A percentile compares a stretch with the other conserved stretches of the same genome.
Conservation (phyloP, 2,329 filamentous ascomycete species). For the Ophiobolus disseminans region DNA sequence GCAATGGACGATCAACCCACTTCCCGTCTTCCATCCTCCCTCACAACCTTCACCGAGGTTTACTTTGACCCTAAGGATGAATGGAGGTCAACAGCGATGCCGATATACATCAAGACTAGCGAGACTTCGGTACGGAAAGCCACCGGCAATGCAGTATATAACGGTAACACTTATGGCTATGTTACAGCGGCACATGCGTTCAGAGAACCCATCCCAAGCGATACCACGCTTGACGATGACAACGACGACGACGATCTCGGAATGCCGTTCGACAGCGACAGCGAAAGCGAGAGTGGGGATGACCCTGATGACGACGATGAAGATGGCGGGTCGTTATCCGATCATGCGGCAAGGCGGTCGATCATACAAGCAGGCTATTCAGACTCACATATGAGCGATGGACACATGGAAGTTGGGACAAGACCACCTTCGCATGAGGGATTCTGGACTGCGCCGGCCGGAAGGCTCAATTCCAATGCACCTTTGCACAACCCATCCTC, state of each 20-base stretch:
- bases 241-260: neutral
- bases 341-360: neutral
- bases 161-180: neutral
- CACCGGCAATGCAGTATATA: constrained; percentile 2
- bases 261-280: neutral
- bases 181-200: constrained; percentile 1
- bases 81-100: neutral
- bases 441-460: neutral
- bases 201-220: neutral
- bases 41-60: neutral
- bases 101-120: constrained; percentile 1
- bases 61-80: neutral
- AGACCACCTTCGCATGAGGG: neutral
- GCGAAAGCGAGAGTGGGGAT: neutral
- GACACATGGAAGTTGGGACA: neutral
- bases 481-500: neutral
- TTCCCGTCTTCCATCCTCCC: neutral
- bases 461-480: no score
- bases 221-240: neutral
- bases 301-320: neutral
- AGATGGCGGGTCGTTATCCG: neutral
- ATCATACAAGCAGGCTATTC: neutral
- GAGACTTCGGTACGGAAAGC: neutral
- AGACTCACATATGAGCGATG: neutral
- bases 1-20: neutral